Conservation (phyloP, 2,329 filamentous ascomycete species). For the Aspergillus fischeri region DNA sequence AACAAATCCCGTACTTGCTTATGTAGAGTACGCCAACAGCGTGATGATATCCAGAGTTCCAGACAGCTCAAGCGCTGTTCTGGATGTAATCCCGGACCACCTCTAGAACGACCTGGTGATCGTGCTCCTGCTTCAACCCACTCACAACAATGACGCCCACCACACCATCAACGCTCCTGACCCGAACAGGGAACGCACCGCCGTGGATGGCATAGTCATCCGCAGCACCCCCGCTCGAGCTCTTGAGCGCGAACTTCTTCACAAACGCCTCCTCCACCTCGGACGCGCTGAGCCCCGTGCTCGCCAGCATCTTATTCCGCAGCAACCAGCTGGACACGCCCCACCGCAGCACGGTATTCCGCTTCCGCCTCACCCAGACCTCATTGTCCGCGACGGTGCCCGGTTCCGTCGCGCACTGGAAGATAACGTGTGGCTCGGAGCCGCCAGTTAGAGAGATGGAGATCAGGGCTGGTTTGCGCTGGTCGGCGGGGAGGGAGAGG, state of each 20-base stretch:
- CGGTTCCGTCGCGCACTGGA: conserved; percentile 64
- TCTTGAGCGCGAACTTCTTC: conserved; percentile 60
- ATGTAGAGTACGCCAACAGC: not conserved
- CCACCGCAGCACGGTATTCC: conserved; percentile 67
- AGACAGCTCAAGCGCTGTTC: conserved; percentile 10
- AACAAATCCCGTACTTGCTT: not conserved
- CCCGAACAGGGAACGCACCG: conserved; percentile 68
- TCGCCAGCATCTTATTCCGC: conserved; percentile 56
- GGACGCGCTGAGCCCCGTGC: conserved; percentile 12
- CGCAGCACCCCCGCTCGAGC: conserved; percentile 44
- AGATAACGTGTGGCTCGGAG: conserved; percentile 54
- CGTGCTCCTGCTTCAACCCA: conserved; percentile 71
- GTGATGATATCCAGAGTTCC: not conserved
- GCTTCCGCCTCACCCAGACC: conserved; percentile 66
- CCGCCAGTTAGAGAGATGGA: conserved; percentile 35
- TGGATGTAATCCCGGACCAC: conserved; percentile 53
- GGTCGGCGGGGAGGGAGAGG: conserved; percentile 26
- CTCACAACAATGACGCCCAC: conserved; percentile 72
- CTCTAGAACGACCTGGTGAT: conserved; percentile 72
- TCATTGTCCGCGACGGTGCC: conserved; percentile 70
- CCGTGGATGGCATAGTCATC: conserved; percentile 72
- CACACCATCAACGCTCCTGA: conserved; percentile 69
- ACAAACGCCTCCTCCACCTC: conserved; percentile 63
- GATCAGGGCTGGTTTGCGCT: conserved; percentile 38
- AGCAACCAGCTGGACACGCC: conserved; percentile 68